Conservation (phyloP, 2,329 filamentous ascomycete genomes). For the Diplodia intermedia region DNA sequence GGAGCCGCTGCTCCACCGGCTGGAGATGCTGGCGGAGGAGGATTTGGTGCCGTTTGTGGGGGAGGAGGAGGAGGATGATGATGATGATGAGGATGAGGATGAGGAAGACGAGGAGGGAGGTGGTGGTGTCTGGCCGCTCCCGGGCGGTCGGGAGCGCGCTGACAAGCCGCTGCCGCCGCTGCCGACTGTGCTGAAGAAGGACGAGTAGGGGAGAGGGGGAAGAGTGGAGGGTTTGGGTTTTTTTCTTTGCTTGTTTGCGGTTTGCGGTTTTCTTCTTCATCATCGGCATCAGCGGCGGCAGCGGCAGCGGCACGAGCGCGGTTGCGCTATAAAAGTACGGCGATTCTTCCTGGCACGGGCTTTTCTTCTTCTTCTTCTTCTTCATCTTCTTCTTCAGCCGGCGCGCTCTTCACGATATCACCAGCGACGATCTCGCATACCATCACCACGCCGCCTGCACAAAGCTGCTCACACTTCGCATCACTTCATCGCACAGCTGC, state of each 20-base stretch:
- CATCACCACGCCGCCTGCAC: background rate
- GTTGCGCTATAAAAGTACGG: background rate
- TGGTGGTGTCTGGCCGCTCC: no score
- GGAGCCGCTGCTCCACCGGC: background rate
- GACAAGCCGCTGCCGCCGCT: conserved; percentile 14
- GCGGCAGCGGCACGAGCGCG: no score
- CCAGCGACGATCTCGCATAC: background rate
- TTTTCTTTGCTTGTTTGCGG: background rate
- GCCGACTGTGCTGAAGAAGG: background rate
- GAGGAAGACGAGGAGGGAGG: background rate
- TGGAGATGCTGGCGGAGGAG: background rate
- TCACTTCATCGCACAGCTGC: no score
- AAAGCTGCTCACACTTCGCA: no score
- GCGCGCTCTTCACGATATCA: background rate
- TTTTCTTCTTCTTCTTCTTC: background rate
- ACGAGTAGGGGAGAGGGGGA: background rate
- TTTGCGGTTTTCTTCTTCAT: no score
- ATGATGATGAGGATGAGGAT: background rate
- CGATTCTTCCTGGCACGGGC: background rate
- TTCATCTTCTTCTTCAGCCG: background rate
- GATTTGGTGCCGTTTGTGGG: background rate
- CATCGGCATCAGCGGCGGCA: no score
- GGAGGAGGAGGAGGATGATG: background rate
- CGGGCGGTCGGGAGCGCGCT: no score
- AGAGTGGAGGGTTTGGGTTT: background rate